Evolutionary conservation across 1,139 yeast genomes (phyloP).

Genomic region (Yamadazyma taylorii): DNA sequence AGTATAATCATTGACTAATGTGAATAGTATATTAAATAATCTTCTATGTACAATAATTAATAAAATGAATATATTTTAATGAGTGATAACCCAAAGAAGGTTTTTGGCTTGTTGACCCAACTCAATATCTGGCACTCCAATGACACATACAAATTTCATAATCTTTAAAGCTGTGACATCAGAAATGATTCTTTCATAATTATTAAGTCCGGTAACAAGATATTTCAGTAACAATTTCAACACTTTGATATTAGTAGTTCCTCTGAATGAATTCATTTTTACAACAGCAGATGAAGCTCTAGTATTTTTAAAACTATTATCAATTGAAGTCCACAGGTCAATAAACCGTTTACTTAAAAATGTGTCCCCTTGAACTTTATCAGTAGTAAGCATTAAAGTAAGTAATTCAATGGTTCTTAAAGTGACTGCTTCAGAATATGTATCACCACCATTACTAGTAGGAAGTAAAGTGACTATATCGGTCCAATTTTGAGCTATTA

Average conservation of each 20-base stretch:
- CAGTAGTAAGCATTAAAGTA: conserved; percentile 29
- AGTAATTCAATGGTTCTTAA: conserved; percentile 24
- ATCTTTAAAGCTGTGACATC: conserved; percentile 33
- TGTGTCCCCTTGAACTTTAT: conserved; percentile 24
- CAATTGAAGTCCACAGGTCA: conserved; percentile 34
- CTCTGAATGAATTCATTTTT: conserved; percentile 7
- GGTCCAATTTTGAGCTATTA: conserved; percentile 74
- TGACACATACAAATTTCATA: conserved; percentile 23
- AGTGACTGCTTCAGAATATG: conserved; percentile 7
- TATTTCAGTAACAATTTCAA: conserved; percentile 21
- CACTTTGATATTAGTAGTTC: conserved; percentile 8
- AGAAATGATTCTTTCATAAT: conserved; percentile 33
- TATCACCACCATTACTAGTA: not conserved
- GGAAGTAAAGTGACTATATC: conserved; percentile 15
- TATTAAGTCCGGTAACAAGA: conserved; percentile 31
- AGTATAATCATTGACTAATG: not conserved
- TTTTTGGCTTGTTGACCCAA: conserved; percentile 30
- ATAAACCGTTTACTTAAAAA: conserved; percentile 36
- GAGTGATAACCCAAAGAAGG: conserved; percentile 29
- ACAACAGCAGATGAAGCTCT: conserved; percentile 2
- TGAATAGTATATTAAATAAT: not conserved
- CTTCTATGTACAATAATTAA: conserved; percentile 1
- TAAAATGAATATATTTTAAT: not conserved
- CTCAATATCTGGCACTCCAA: conserved; percentile 26
- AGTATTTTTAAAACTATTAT: conserved; percentile 5